Conservation (phyloP, 345 rosid genomes). For the Erysimum cheiranthoides region DNA sequence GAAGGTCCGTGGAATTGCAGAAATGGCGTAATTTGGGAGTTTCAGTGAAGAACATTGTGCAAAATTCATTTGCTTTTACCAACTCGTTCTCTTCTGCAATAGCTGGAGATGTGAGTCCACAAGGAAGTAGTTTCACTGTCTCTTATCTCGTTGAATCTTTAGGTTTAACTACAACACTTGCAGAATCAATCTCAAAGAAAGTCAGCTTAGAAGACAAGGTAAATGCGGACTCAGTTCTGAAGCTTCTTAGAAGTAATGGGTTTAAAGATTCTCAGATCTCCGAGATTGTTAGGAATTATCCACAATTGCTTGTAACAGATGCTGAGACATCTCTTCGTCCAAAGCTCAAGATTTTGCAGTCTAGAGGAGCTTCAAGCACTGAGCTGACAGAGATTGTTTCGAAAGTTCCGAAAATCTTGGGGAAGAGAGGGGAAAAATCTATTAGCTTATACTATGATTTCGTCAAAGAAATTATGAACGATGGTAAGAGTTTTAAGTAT, state of each 20-base stretch:
- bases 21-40: slow-evolving; percentile 31
- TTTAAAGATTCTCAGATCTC: slow-evolving; percentile 45
- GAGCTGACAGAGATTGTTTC: slow-evolving; percentile 29
- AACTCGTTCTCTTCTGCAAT: slow-evolving; percentile 27
- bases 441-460: slow-evolving; percentile 30
- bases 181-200: slow-evolving; percentile 32
- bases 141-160: slow-evolving; percentile 44
- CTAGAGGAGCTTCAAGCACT: slow-evolving; percentile 36
- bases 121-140: slow-evolving; percentile 17
- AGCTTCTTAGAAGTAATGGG: slow-evolving; percentile 40
- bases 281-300: slow-evolving; percentile 20
- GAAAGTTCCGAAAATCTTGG: slow-evolving; percentile 26
- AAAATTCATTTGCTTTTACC: slow-evolving; percentile 8
- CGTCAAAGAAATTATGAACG: slow-evolving; percentile 21
- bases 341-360: slow-evolving; percentile 42
- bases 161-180: slow-evolving; percentile 38
- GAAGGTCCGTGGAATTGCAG: slow-evolving; percentile 31
- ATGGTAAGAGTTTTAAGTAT: not conserved
- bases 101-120: not conserved
- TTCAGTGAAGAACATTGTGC: slow-evolving; percentile 1
- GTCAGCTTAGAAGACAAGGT: slow-evolving; percentile 20
- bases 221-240: slow-evolving; percentile 40
- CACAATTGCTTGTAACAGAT: slow-evolving; percentile 31
- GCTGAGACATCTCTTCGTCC: slow-evolving; percentile 43
- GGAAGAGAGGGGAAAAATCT: slow-evolving; percentile 9